Evolutionary conservation across 2,329 filamentous ascomycete genomes (phyloP).

Genomic region (Exophiala phaeomuriformis): DNA sequence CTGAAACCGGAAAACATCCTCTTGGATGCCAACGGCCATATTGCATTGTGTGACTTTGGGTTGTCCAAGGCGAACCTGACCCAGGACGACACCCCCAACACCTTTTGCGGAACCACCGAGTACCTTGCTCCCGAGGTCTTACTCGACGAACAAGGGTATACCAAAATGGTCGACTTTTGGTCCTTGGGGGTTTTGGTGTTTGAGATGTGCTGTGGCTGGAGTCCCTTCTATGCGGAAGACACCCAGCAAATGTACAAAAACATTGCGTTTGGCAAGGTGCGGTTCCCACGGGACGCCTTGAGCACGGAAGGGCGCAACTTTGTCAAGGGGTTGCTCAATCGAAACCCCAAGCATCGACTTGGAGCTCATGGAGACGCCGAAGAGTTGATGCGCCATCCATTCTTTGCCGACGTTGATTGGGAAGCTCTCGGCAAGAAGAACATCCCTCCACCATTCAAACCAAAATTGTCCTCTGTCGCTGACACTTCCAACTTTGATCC

Average conservation of each 20-base stretch:
- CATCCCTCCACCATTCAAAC: slow-evolving; percentile 94
- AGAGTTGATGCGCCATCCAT: slow-evolving; percentile 87
- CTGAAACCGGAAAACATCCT: slow-evolving; percentile 97
- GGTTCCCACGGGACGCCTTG: slow-evolving; percentile 89
- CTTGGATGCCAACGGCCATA: slow-evolving; percentile 93
- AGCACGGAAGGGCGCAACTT: slow-evolving; percentile 95
- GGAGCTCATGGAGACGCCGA: slow-evolving; percentile 86
- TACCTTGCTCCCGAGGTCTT: slow-evolving; percentile 94
- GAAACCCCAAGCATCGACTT: slow-evolving; percentile 90
- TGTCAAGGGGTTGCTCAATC: slow-evolving; percentile 92
- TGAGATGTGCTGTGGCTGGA: slow-evolving; percentile 99
- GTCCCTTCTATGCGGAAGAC: slow-evolving; percentile 96
- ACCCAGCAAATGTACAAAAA: slow-evolving; percentile 99
- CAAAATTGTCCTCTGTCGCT: slow-evolving; percentile 88
- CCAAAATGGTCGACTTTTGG: slow-evolving; percentile 99
- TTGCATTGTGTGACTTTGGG: slow-evolving; percentile 94
- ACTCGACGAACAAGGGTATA: slow-evolving; percentile 92
- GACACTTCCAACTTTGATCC: slow-evolving; percentile 98
- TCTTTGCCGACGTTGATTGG: slow-evolving; percentile 95
- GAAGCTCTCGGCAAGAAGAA: slow-evolving; percentile 78
- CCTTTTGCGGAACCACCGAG: slow-evolving; percentile 96
- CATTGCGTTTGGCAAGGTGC: slow-evolving; percentile 96
- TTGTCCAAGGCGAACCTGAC: slow-evolving; percentile 95
- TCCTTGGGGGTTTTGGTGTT: slow-evolving; percentile 95
- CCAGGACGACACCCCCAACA: slow-evolving; percentile 96